Conservation (phyloP, 768 basidiomycete genomes). For the Scleroderma citrinum region DNA sequence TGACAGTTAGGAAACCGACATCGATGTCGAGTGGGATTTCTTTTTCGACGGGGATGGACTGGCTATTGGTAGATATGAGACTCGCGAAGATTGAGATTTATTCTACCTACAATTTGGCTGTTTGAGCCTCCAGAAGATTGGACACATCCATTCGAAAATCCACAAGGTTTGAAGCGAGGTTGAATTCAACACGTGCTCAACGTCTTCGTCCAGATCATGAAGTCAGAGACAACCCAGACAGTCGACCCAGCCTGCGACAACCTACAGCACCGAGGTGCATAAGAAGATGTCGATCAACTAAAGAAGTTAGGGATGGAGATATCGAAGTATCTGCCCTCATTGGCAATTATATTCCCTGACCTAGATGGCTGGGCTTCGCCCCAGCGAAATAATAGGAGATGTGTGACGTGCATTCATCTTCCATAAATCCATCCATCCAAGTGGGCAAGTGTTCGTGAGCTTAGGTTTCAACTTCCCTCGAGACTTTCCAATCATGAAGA, state of each 20-base stretch:
- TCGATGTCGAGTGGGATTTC: constrained; percentile 79
- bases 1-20: constrained; percentile 77
- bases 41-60: constrained; percentile 66
- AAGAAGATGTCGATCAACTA: too few relatives aligned
- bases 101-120: constrained; percentile 59
- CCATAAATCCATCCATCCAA: too few relatives aligned
- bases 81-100: background rate
- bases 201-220: constrained; percentile 27
- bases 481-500: too few relatives aligned
- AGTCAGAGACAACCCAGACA: constrained; percentile 32
- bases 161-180: background rate
- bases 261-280: constrained; percentile 27
- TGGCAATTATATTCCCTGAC: too few relatives aligned
- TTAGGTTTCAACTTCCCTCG: too few relatives aligned
- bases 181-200: too few relatives aligned
- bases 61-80: constrained; percentile 35
- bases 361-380: too few relatives aligned
- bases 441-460: too few relatives aligned
- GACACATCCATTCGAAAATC: constrained; percentile 96
- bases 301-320: too few relatives aligned
- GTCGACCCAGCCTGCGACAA: constrained; percentile 23
- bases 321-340: too few relatives aligned
- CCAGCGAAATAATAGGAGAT: too few relatives aligned
- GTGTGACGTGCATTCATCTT: too few relatives aligned
- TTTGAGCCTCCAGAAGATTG: constrained; percentile 66